Base-by-base conservation (phyloP, 176 grass and related monocot species). In the Ensete ventricosum region DNA sequence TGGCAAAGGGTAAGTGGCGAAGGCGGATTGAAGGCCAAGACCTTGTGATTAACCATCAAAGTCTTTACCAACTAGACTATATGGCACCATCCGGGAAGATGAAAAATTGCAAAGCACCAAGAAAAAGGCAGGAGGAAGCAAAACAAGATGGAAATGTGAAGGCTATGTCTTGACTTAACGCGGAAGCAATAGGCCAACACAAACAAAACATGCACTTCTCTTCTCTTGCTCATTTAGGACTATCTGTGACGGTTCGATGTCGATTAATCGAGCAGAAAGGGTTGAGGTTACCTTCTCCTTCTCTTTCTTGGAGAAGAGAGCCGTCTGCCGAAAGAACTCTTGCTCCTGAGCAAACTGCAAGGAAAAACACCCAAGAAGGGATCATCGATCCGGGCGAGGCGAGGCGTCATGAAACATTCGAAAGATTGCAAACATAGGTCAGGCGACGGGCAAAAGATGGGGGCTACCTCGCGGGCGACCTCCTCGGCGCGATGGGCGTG, bases 321-420 rank as follows among this genome's bases (percentile, higher is more conserved):
- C 78, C 8, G 86, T 94, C 81, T 99, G 95, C 11, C 88, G 88
- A 75, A 99, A 99, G 91, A 99, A 99, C 78, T 99, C 90, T 84
- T 94, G 95, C 76, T 99, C 95, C 88, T 99, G 95, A 69, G 88
- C 78, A 59, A 94, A 99, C 88, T 99, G 88, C 1, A 73, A 64
- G 54, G 74, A 52, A 24, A 54, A 11, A 51, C 10, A 8, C 12
- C 20, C n/a, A 71, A 11, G 16, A 71, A 9, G 14, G 10, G 9
- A 20, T 52, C 10, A 62, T 8, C 14, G 34, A 63, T 20, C 23
- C 14, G 11, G 21, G 17, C n/a, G 0, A 71, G 25, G 17, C 13
- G 0, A 71, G 19, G 24, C 21, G 9, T 52, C 50, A 26, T 13
- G 50, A 8, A 51, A 19, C 2, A 26, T 14, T 52, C 3, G 13